Percentiles rank a stretch among this genome's conserved stretches.
Evolutionary conservation across 139 green algal species (phyloP).

Genomic region (Micromonas commoda): DNA sequence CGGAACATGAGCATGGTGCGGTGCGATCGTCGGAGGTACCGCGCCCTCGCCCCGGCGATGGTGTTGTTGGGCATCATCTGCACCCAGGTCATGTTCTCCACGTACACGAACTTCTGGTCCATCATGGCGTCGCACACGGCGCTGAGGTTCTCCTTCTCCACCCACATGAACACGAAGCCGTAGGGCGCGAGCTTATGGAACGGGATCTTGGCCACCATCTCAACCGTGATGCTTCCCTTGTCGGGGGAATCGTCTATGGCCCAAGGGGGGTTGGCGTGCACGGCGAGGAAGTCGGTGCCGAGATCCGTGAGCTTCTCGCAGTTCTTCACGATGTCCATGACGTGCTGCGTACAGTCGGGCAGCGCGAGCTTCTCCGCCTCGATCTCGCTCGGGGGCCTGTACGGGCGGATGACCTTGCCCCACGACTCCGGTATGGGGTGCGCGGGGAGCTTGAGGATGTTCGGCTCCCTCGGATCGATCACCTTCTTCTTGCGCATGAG

Average conservation of each 20-base stretch:
- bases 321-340: constrained; percentile 20
- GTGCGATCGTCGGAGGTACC: constrained; percentile 54
- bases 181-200: constrained; percentile 14
- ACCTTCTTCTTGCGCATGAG: constrained; percentile 46
- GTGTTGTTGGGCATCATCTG: constrained; percentile 60
- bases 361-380: not conserved
- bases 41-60: constrained; percentile 42
- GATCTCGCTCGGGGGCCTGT: constrained; percentile 21
- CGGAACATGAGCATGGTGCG: constrained; percentile 86
- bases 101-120: constrained; percentile 63
- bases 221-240: not conserved
- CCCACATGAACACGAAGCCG: constrained; percentile 85
- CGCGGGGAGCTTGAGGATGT: constrained; percentile 17
- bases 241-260: constrained; percentile 24
- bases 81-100: constrained; percentile 94
- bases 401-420: constrained; percentile 65
- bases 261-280: constrained; percentile 64
- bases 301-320: constrained; percentile 18
- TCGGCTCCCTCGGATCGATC: not conserved
- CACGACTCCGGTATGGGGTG: constrained; percentile 70
- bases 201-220: constrained; percentile 6
- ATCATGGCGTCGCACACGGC: constrained; percentile 46
- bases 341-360: constrained; percentile 4
- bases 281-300: constrained; percentile 37
- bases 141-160: constrained; percentile 52